Conservation (phyloP, 768 basidiomycete species). For the Albatrellus ellisii region DNA sequence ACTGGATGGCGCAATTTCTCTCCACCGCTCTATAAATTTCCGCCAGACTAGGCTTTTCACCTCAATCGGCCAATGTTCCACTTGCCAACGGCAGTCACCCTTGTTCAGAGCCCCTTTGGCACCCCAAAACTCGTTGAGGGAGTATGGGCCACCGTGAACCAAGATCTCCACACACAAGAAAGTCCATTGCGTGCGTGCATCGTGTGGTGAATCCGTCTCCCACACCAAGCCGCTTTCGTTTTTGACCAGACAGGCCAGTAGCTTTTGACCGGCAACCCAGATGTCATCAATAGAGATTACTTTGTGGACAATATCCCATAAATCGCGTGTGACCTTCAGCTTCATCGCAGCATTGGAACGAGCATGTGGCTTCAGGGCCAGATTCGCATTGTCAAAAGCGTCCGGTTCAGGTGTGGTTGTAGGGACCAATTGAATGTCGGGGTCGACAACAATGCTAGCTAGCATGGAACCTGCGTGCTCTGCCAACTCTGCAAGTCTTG, state of each 20-base stretch:
- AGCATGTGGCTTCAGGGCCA: constrained; percentile 9
- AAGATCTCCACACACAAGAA: constrained; percentile 42
- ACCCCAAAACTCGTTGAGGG: constrained; percentile 28
- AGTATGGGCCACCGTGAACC: constrained; percentile 30
- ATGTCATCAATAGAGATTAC: constrained; percentile 31
- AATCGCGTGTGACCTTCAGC: constrained; percentile 39
- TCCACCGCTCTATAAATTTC: constrained; percentile 44
- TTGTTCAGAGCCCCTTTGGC: constrained; percentile 14
- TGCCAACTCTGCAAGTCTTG: constrained; percentile 14
- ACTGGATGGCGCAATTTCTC: constrained; percentile 22
- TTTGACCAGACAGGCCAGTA: constrained; percentile 37
- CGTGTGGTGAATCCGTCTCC: constrained; percentile 28
- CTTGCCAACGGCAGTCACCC: constrained; percentile 22
- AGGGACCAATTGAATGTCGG: constrained; percentile 9
- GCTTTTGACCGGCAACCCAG: constrained; percentile 26
- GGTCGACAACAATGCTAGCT: constrained; percentile 8
- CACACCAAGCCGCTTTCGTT: constrained; percentile 32
- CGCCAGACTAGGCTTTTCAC: constrained; percentile 45
- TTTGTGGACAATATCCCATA: constrained; percentile 38
- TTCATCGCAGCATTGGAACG: constrained; percentile 37
- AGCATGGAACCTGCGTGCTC: constrained; percentile 7
- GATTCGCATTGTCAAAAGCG: not conserved
- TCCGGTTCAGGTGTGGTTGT: not conserved
- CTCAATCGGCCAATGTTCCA: too few relatives aligned
- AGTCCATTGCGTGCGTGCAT: constrained; percentile 45